These are phyloP conservation scores for Ceratopteris richardii DNA, from an alignment of 75 land plant species.

Conservation along the genomic window DNA sequence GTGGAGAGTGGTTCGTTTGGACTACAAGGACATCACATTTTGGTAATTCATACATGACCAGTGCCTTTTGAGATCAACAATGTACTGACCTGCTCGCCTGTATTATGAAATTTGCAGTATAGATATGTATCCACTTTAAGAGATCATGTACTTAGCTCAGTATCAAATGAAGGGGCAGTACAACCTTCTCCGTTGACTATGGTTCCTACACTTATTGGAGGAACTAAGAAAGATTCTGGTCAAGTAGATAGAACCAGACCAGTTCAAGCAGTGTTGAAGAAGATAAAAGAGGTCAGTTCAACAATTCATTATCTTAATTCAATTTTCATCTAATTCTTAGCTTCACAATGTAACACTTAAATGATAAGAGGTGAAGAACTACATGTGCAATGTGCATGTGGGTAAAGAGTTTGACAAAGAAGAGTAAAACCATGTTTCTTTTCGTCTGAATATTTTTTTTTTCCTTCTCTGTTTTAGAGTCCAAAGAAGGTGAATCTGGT, in stretches of 20 bases:
- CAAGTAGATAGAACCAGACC: slow-evolving; percentile 17
- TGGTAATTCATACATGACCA: too few species aligned
- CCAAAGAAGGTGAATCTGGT: slow-evolving; percentile 94
- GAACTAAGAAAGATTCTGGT: slow-evolving; percentile 18
- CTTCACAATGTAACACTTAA: too few species aligned
- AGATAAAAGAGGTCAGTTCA: slow-evolving; percentile 53
- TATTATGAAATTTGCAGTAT: neutral
- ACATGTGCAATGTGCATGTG: too few species aligned
- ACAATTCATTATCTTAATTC: neutral
- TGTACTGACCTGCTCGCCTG: too few species aligned
- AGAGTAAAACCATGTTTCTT: neutral
- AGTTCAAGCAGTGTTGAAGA: slow-evolving; percentile 71
- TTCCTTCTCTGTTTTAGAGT: slow-evolving; percentile 41
- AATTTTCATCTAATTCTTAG: neutral
- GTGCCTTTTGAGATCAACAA: too few species aligned
- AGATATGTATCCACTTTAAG: neutral
- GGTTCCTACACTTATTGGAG: slow-evolving; percentile 22
- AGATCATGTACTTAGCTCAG: neutral
- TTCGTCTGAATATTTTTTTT: neutral
- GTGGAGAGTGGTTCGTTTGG: too few species aligned
- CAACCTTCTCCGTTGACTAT: slow-evolving; percentile 56
- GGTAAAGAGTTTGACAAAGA: neutral
- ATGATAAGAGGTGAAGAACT: too few species aligned
- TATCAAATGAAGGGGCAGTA: slow-evolving; percentile 17
- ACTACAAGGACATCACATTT: too few species aligned